Percentiles rank a stretch among this genome's conserved stretches.
Conservation (phyloP, 2,329 filamentous ascomycete species). For the Nigrospora sphaerica region DNA sequence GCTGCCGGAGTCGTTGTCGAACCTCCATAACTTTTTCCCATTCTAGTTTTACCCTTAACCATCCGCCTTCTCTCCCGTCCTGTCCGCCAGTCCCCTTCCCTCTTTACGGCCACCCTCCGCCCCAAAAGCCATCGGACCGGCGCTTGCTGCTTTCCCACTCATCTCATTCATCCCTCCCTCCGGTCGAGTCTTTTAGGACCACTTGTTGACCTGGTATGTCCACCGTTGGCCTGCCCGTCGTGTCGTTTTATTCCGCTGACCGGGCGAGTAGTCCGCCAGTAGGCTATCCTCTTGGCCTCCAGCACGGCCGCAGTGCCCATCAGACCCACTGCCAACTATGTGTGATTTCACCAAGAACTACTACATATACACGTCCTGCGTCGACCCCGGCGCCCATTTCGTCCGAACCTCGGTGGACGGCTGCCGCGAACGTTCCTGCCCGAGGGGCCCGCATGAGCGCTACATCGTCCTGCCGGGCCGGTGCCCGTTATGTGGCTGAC, state of each 20-base stretch:
- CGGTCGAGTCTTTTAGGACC: no score
- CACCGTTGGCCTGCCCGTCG: not conserved
- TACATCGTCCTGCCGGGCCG: constrained; percentile 64
- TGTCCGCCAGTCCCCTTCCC: no score
- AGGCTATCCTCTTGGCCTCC: constrained; percentile 1
- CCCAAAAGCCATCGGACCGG: no score
- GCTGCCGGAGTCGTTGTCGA: no score
- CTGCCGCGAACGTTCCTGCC: constrained; percentile 49
- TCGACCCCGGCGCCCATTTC: constrained; percentile 64
- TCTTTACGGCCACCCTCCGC: no score
- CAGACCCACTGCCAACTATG: constrained; percentile 27
- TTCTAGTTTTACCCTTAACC: no score
- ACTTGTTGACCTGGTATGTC: no score
- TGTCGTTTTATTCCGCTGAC: not conserved
- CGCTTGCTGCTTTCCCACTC: no score
- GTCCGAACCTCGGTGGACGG: constrained; percentile 64
- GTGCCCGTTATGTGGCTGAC: constrained; percentile 44
- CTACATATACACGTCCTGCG: constrained; percentile 67
- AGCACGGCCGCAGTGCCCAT: no score
- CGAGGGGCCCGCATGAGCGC: constrained; percentile 62
- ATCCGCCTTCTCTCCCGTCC: no score
- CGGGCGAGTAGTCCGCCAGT: not conserved
- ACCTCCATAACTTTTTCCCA: no score
- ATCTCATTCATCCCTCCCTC: no score
- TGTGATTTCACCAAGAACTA: constrained; percentile 68